Evolutionary conservation across 2,329 filamentous ascomycete genomes (phyloP), one percentile per base, ranked within the genome.

Genomic region (Sporothrix brunneoviolacea): DNA sequence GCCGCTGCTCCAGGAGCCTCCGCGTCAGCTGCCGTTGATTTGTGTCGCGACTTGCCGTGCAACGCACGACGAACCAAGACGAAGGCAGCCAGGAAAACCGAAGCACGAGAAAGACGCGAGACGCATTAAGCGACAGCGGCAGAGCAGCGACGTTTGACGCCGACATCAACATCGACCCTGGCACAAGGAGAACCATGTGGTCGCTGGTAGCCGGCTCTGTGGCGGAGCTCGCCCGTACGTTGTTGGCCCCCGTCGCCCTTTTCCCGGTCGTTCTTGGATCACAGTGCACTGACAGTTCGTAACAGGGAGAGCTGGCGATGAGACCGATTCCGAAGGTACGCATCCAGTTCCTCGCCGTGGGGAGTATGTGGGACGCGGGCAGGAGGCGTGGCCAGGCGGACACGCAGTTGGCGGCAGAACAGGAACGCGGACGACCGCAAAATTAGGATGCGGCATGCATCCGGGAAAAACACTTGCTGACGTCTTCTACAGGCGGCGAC

Each of bases 401-500:
- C 39, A 30, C 10, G 27, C 8, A 19, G 22, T 15, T 22, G 28
- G 7, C n/a, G 16, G 35, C 16, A 33, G 19, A 15, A 21, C 2
- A 18, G 27, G 12, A 10, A n/a, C n/a, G n/a, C n/a, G n/a, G n/a
- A n/a, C n/a, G n/a, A n/a, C n/a, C n/a, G n/a, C n/a, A n/a, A n/a
- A n/a, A n/a, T n/a, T n/a, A n/a, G n/a, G n/a, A n/a, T n/a, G n/a
- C n/a, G n/a, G n/a, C n/a, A n/a, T n/a, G n/a, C n/a, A n/a, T n/a
- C 42, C 13, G 21, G 9, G 13, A 16, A n/a, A n/a, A 16, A 35
- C 50, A 36, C 40, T 54, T 52, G 55, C 58, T 58, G 37, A 55
- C 56, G n/a, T 8, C 15, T 36, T 39, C 19, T 37, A 30, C 57
- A 72, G 73, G 59, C 80, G 81, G 94, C 54, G 89, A 95, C 68